Evolutionary conservation across 352 stramenopile species (phyloP), one percentile per base, ranked within the genome.

Genomic region (Pythium phragmitis): DNA sequence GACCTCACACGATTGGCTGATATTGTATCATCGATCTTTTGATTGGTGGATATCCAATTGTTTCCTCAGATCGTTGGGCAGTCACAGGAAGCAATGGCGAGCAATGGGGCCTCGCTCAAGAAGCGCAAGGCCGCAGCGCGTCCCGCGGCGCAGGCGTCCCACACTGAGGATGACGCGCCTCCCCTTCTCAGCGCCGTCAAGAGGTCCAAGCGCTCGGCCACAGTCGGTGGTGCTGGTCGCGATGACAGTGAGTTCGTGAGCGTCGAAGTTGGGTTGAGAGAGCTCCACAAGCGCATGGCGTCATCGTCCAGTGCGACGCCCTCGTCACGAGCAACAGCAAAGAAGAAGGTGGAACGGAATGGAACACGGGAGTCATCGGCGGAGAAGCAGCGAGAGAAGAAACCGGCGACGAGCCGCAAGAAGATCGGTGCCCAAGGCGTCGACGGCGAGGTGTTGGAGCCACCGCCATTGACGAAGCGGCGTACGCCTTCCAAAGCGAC

Each of bases 221-320:
- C 14, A n/a, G 39, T 46, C 1, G 39, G 13, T 46, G 39, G 39
- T n/a, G 39, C 39, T 7, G 17, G 30, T 45, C 46, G 51, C 28
- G 23, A 67, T 51, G 65, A 67, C 30, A 90, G 81, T 65, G 83
- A 92, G 74, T 92, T 92, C 58, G 75, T 92, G 42, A 87, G 76
- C 63, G 77, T 88, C 46, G 76, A 87, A 57, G 80, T 87, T 37
- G 81, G 83, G 17, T 85, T 92, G 75, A 80, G 83, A 49, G 83
- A 85, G 63, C 72, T 92, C 28, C 77, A 80, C 57, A 79, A 80
- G 54, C 83, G 83, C 11, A 69, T 90, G 57, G 76, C 63, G 28
- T 60, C 59, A 23, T 62, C 59, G 36, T 46, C 60, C 33, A 36
- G 67, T 26, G 42, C 52, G 52, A 56, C 46, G 17, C 60, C 60